Evolutionary conservation across 495 filamentous ascomycete species (phyloP), one percentile per base, ranked within the genome.

Genomic region (Penicillium chermesinum): DNA sequence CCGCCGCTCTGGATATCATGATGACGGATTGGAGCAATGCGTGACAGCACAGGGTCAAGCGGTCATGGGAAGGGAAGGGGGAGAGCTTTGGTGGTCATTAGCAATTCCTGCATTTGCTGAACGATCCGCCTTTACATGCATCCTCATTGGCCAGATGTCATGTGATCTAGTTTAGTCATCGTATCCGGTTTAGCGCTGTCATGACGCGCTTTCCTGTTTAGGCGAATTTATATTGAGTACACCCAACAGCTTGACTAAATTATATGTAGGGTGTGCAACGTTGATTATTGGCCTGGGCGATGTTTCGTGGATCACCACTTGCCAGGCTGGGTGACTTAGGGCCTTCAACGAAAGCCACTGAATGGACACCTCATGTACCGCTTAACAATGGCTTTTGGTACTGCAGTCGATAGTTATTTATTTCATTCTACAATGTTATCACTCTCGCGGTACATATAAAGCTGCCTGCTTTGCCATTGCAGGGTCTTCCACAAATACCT

Each of bases 1-100:
- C 70, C 64, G 65, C 66, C 65, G 71, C 67, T 74, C 72, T 69
- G 62, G 71, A 70, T 66, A 75, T 72, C 72, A 75, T 75, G 58
- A 54, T 73, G 68, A 63, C 55, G 50, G 60, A 47, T 60, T 61
- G 57, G 53, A 54, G 62, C 65, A 63, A 63, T 64, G 54, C 44
- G 52, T 27, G 53, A 30, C 25, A 30, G 51, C 47, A 46, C 53
- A 49, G 53, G 52, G 50, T 52, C 52, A 52, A 61, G 46, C 54
- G 50, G 62, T 59, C 58, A 51, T 59, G 59, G 39, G 52, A 51
- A 51, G 43, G 56, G 51, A 57, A 55, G 51, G 53, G 59, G 58
- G 58, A 53, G 59, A 59, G 54, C 62, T 57, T 60, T 66, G 48
- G 50, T 57, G 59, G 63, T 66, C 67, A 70, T 67, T 70, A 19